Evolutionary conservation across 352 stramenopile species (phyloP), one percentile per base, ranked within the genome.

Genomic region (Phytophthora fragariae): DNA sequence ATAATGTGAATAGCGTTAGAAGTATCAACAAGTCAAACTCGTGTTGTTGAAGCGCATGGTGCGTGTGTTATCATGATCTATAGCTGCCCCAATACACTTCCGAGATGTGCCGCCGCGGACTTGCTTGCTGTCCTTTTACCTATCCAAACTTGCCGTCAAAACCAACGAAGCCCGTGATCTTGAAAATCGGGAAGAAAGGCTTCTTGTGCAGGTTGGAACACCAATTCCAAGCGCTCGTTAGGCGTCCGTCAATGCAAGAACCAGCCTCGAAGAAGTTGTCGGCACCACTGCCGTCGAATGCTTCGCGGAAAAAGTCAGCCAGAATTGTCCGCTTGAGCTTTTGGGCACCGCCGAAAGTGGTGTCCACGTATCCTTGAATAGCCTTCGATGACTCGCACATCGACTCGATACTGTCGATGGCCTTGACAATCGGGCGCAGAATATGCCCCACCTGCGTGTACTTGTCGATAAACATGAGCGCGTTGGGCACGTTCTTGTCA

Each of bases 401-500:
- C 15, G 59, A 59, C 31, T 93, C 86, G 52, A 97, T 86, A 29
- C 71, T 86, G 55, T 95, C 89, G 17, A 97, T 77, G 0, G 91
- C 93, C 68, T 96, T 96, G 61, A 97, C 87, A 52, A 97, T 93
- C n/a, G 91, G 91, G 24, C 91, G 86, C 44, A 97, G 67, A 58
- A 96, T 96, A 70, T 95, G 88, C 21, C 89, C 80, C 12, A 97
- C 94, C 70, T 99, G 96, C 39, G 95, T 98, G 84, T 99, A 99
- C 83, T 99, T 99, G 88, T 99, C 97, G 77, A 99, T 99, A 75
- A 99, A 99, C 81, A 98, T 98, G 68, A 99, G 88, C 57, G 97
- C 97, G 67, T 99, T 99, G 14, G 97, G 97, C 33, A 99, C 97
- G 81, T 99, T 99, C 83, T 98, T 97, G 86, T 99, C 97, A 29